Conservation (phyloP, 2,329 filamentous ascomycete genomes). For the Lachnellula subtilissima region DNA sequence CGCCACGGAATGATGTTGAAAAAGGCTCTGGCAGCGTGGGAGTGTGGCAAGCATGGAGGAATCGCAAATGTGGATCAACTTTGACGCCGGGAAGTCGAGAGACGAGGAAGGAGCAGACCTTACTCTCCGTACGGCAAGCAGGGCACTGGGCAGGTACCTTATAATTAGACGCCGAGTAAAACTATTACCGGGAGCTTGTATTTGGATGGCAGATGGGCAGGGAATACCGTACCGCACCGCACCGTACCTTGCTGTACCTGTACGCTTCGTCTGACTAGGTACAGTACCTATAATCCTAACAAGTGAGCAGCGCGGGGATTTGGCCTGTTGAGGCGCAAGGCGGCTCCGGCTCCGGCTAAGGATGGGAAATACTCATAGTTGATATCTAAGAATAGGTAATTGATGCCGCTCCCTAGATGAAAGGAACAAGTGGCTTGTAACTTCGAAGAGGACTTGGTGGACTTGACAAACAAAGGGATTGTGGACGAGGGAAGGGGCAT, state of each 20-base stretch:
- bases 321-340: too few species aligned
- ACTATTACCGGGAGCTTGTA: too few species aligned
- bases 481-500: too few species aligned
- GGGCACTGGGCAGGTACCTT: not conserved
- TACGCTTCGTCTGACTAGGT: not conserved
- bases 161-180: too few species aligned
- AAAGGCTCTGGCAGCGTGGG: not conserved
- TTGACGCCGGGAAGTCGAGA: not conserved
- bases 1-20: not conserved
- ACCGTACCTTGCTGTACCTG: not conserved
- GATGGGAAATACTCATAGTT: too few species aligned
- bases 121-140: not conserved
- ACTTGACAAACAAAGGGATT: too few species aligned
- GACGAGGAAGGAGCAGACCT: not conserved
- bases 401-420: too few species aligned
- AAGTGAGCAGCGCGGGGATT: not conserved
- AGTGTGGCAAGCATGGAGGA: not conserved
- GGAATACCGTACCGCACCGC: not conserved
- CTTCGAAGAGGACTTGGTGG: too few species aligned
- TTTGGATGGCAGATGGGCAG: not conserved
- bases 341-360: too few species aligned
- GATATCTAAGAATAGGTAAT: too few species aligned
- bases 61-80: not conserved
- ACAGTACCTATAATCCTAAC: not conserved
- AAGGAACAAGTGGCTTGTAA: too few species aligned